A percentile compares a stretch with the other conserved stretches of the same genome.
phyloP scores from a whole-genome alignment of 495 filamentous ascomycete genomes.

The Corynascus novoguineensis region DNA sequence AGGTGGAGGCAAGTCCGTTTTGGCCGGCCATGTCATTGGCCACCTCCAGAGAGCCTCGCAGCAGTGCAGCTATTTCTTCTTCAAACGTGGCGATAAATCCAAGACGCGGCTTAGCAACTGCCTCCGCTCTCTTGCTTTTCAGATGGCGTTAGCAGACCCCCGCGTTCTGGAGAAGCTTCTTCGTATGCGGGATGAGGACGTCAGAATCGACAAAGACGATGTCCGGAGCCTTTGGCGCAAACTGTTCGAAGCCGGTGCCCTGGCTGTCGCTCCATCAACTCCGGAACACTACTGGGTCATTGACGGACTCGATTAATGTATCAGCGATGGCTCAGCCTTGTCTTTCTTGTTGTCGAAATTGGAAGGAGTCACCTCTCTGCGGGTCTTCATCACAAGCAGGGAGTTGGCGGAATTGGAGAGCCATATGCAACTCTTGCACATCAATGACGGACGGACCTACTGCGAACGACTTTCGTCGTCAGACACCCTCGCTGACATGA shows the following conservation, averaged over 20 bases:
- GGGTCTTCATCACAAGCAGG: slow-evolving; percentile 26
- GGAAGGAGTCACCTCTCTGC: slow-evolving; percentile 15
- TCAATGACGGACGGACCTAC: too few relatives aligned
- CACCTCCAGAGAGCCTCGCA: neutral
- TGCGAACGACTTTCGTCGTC: too few relatives aligned
- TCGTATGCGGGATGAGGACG: neutral
- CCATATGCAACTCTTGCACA: slow-evolving; percentile 26
- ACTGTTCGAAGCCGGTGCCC: slow-evolving; percentile 20
- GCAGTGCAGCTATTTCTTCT: slow-evolving; percentile 31
- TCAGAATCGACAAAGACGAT: slow-evolving; percentile 16
- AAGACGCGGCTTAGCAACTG: slow-evolving; percentile 11
- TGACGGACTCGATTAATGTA: slow-evolving; percentile 27
- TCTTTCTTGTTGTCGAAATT: too few relatives aligned
- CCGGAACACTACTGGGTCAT: slow-evolving; percentile 26
- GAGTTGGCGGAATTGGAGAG: slow-evolving; percentile 19
- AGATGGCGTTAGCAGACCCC: slow-evolving; percentile 26
- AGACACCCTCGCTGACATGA: too few relatives aligned
- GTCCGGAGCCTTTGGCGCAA: slow-evolving; percentile 21
- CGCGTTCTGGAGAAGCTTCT: slow-evolving; percentile 9
- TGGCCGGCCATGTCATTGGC: slow-evolving; percentile 26
- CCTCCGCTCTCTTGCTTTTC: slow-evolving; percentile 26
- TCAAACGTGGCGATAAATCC: slow-evolving; percentile 2
- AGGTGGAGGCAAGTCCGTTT: slow-evolving; percentile 26
- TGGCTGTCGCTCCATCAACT: slow-evolving; percentile 12
- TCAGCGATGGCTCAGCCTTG: too few relatives aligned